Conservation (phyloP, 495 filamentous ascomycete genomes). For the Echria macrotheca region DNA sequence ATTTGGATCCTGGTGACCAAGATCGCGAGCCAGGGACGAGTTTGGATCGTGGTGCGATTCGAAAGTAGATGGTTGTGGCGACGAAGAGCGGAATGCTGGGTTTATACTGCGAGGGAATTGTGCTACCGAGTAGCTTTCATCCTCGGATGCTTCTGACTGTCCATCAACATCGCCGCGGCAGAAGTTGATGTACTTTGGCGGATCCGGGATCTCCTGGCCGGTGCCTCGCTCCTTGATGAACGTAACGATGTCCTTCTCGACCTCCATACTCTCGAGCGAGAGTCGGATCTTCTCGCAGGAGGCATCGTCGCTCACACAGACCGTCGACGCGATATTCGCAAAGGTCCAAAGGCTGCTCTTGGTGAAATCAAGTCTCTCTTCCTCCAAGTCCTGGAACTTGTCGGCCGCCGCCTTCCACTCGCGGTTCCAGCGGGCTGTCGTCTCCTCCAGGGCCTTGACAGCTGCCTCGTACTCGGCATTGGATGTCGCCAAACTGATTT, state of each 20-base stretch:
- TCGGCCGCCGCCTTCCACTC: slow-evolving; percentile 98
- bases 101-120: slow-evolving; percentile 95
- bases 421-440: slow-evolving; percentile 90
- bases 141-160: slow-evolving; percentile 75
- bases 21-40: slow-evolving; percentile 57
- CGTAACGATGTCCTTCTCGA: slow-evolving; percentile 84
- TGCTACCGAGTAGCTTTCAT: slow-evolving; percentile 83
- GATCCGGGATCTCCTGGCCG: slow-evolving; percentile 91
- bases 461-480: slow-evolving; percentile 92
- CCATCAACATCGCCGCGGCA: slow-evolving; percentile 84
- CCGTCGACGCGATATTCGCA: slow-evolving; percentile 95
- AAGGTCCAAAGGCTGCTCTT: slow-evolving; percentile 98
- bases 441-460: slow-evolving; percentile 90
- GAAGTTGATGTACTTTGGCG: slow-evolving; percentile 98
- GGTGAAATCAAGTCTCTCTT: slow-evolving; percentile 92
- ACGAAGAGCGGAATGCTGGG: slow-evolving; percentile 87
- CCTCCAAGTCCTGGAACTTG: slow-evolving; percentile 99
- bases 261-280: slow-evolving; percentile 90
- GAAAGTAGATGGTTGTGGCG: slow-evolving; percentile 70
- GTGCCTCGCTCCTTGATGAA: slow-evolving; percentile 92
- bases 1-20: slow-evolving; percentile 50
- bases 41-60: slow-evolving; percentile 86
- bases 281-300: slow-evolving; percentile 97
- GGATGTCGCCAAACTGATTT: slow-evolving; percentile 83
- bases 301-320: slow-evolving; percentile 98